Evolutionary conservation across 2,329 filamentous ascomycete genomes (phyloP), one percentile per base, ranked within the genome.

Genomic region (Diaporthe ampelina): DNA sequence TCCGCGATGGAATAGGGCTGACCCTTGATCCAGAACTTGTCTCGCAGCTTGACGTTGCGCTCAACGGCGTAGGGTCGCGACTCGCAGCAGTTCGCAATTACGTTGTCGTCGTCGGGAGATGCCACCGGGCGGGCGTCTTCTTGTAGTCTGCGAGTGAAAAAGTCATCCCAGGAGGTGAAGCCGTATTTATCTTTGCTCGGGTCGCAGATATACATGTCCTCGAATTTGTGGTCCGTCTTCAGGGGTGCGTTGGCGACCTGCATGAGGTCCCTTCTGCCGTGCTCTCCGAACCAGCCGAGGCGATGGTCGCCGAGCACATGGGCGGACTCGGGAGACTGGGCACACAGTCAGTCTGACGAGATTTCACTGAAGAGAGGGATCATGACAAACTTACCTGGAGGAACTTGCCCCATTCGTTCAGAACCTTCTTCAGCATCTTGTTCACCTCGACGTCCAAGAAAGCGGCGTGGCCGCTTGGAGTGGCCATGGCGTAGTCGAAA

Each of bases 1-100:
- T 93, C 89, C 2, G 84, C 77, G 24, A 93, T 81, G 0, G 90
- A 93, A 82, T 94, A 94, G 0, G 91, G 91, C 81, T 94, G 91
- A 11, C 87, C 88, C 80, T 94, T 94, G 78, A 91, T 85, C 88
- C 91, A 94, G 85, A 94, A 94, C 9, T 81, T 81, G 78, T 93
- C 91, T 26, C 88, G 88, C 1, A 89, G 83, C 69, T 88, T 85
- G 68, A 90, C 88, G 59, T 88, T 77, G 37, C 81, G 82, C 10
- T 83, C 84, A 1, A 91, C 79, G 65, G 88, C 86, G 82, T 88
- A 93, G 0, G 89, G 86, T 54, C 86, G 87, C 17, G 89, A 91
- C 79, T 94, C 92, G 82, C 92, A 94, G 0, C 89, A 87, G 79
- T 93, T 94, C 67, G 84, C 87, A 72, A 94, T 88, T 73, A 88